These are phyloP conservation scores for Canavalia gladiata DNA, from an alignment of 306 rosid species.

Conservation along the genomic window DNA sequence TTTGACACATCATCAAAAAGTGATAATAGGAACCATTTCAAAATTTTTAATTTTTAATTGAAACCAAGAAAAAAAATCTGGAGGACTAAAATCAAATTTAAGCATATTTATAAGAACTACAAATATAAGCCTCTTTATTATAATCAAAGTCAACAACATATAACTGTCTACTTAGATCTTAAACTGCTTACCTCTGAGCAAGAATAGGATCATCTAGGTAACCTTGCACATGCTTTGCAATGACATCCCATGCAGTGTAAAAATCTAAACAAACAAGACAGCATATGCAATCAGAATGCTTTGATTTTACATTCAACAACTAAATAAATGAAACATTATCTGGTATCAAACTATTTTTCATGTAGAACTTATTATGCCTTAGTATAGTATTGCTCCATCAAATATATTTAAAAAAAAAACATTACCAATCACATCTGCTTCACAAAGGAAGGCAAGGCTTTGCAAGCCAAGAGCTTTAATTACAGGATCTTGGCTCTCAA, in stretches of 20 bases:
- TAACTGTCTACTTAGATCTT: constrained; percentile 37
- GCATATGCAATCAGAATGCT: constrained; percentile 45
- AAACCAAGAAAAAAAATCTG: no score
- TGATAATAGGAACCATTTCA: no score
- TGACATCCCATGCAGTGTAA: constrained; percentile 97
- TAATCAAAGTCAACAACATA: constrained; percentile 43
- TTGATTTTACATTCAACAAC: constrained; percentile 33
- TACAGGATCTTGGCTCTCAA: constrained; percentile 78
- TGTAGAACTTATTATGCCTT: constrained; percentile 15
- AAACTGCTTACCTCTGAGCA: constrained; percentile 71
- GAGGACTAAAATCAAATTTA: no score
- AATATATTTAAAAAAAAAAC: constrained; percentile 21
- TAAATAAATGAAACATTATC: constrained; percentile 17
- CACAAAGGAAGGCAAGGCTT: constrained; percentile 96
- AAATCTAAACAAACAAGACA: constrained; percentile 67
- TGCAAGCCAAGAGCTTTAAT: constrained; percentile 90
- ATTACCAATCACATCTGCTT: constrained; percentile 91
- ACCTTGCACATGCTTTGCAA: constrained; percentile 70
- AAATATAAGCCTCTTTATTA: constrained; percentile 17
- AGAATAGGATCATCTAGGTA: constrained; percentile 66
- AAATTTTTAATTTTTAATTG: no score
- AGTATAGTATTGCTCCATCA: constrained; percentile 9
- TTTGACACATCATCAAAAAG: no score
- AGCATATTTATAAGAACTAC: no score
- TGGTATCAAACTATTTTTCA: constrained; percentile 7